Evolutionary conservation across 202 grass and related monocot genomes (phyloP), one percentile per base, ranked within the genome.

Genomic region (Musa balbisiana): DNA sequence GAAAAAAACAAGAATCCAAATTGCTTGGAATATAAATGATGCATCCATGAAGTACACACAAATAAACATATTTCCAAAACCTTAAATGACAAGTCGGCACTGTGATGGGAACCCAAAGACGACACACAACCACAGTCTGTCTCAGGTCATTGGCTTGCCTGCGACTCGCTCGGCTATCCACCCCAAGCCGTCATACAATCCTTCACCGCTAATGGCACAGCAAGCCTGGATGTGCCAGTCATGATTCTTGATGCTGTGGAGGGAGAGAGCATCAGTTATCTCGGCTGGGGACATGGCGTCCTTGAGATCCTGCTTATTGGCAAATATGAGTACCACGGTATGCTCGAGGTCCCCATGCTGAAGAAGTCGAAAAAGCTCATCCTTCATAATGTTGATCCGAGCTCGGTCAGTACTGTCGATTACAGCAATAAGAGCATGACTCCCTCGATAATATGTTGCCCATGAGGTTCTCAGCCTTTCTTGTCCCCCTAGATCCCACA

Each of bases 171-270:
- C 87, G 0, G 92, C 89, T 25, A 96, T 96, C 92, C 92, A 96
- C 0, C 92, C 89, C 11, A 96, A 82, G 6, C 92, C 92, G 0
- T 96, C 89, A 13, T 96, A 92, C 49, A 96, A 86, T 27, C 89
- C 92, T 33, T 90, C 89, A 0, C 87, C 89, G 0, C 89, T 96
- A 70, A 92, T 76, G 2, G 92, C 92, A n/a, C 85, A 90, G 0
- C 89, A 92, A 20, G 87, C 92, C 64, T 92, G 92, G 78, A 96
- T 96, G 84, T 96, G 89, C 92, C 92, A 96, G 65, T 92, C 89
- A 1, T 90, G 92, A 76, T 90, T 80, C 80, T 92, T 96, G 78
- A 96, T 96, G 82, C 87, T 90, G 81, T 96, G 92, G 51, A 92
- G 80, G 14, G 87, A 92, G 67, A 96, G 82, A 51, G 92, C 85